A percentile compares a stretch with the other conserved stretches of the same genome.
Evolutionary conservation across 148 eudicot genomes (phyloP).

Genomic region (Rhododendron henanense): DNA sequence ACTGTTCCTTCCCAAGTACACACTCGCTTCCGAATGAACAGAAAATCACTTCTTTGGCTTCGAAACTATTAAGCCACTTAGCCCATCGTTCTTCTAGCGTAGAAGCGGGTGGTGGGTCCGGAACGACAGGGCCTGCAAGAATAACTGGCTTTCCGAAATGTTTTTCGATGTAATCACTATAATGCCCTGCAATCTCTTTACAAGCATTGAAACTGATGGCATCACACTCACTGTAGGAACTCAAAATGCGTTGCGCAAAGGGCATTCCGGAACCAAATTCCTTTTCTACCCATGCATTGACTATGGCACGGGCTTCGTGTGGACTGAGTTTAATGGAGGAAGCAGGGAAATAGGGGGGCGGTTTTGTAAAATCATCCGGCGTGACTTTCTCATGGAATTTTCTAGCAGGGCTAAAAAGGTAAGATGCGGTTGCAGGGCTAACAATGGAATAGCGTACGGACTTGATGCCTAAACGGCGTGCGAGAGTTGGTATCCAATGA

Average conservation of each 20-base stretch:
- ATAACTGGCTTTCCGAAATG: constrained; percentile 2
- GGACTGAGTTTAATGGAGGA: constrained; percentile 20
- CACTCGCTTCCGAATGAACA: constrained; percentile 60
- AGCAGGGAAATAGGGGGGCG: constrained; percentile 33
- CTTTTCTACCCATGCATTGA: rapidly evolving
- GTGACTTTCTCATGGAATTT: constrained; percentile 12
- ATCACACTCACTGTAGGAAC: constrained; percentile 4
- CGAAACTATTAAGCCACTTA: constrained; percentile 34
- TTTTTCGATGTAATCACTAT: constrained; percentile 17
- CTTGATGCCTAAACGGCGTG: constrained; percentile 28
- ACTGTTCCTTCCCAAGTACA: constrained; percentile 27
- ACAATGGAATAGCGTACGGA: constrained; percentile 26
- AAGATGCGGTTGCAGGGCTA: constrained; percentile 29
- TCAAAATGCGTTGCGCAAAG: not conserved
- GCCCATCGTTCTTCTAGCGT: constrained; percentile 35
- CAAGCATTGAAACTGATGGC: constrained; percentile 26
- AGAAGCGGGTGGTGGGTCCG: constrained; percentile 22
- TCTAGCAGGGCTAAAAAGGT: constrained; percentile 13
- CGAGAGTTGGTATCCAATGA: constrained; percentile 47
- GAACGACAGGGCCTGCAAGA: constrained; percentile 27
- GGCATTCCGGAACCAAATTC: not conserved
- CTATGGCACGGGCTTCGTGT: not conserved
- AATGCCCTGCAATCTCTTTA: constrained; percentile 29
- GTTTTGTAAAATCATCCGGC: constrained; percentile 23
- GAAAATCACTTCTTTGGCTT: constrained; percentile 26